Base-by-base conservation (phyloP, 345 rosid species). In the Heritiera fomes region DNA sequence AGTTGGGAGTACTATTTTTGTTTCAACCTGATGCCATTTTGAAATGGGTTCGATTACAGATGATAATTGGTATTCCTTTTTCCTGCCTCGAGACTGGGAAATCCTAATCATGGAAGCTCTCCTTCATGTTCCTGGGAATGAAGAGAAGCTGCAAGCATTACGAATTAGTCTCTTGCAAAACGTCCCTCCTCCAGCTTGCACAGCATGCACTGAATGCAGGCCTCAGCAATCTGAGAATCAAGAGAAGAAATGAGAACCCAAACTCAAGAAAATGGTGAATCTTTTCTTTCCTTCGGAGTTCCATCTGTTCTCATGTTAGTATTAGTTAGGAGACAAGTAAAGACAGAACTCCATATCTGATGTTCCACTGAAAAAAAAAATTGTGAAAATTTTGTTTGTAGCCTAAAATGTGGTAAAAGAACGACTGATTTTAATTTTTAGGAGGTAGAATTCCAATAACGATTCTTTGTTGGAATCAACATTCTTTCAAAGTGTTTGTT, bases 101-200 rank as follows among this genome's bases (percentile, higher is more conserved):
- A 89, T 94, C 81, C 85, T 96, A 76, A 82, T 94, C 28, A 88
- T 94, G 97, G 97, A 96, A 43, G 98, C 99, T 7, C 95, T 94
- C 73, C 88, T 96, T 61, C 91, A 89, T 20, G 72, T 94, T 77
- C 98, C 98, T 28, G 87, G 85, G 68, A 93, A 92, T 2, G 92
- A 93, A 34, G 98, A 87, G 79, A 87, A 88, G 74, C 88, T 80
- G 71, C 91, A 88, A 83, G 83, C 95, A 10, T 65, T 87, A 79
- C 90, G 97, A 49, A 84, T 97, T 12, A 87, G 80, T 71, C 69
- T 92, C 3, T 80, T 81, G 1, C 91, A 86, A 81, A 82, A 60
- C 61, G 59, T 76, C 55, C 77, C 87, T 11, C 73, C 89, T 76
- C 84, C 82, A 0, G 83, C 80, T 73, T 78, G 88, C 17, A 75